Conservation (phyloP, 192 early-diverging fungal genomes). For the Spinellus fusiger region DNA sequence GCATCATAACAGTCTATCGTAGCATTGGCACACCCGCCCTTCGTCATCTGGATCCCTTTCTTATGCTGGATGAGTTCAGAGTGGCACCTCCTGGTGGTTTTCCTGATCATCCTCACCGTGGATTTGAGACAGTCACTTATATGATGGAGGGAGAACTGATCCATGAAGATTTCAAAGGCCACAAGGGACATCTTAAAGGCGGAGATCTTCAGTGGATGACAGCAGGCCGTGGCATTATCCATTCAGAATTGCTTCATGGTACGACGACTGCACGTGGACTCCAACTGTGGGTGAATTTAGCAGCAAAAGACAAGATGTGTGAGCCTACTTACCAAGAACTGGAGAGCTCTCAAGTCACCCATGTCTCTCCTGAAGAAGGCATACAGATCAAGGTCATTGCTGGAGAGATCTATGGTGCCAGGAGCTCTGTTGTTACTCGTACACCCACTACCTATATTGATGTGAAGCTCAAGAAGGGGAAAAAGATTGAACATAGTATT, state of each 20-base stretch:
- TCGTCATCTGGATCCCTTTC: slow-evolving; percentile 81
- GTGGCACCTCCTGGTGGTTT: slow-evolving; percentile 42
- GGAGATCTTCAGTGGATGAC: slow-evolving; percentile 73
- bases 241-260: slow-evolving; percentile 64
- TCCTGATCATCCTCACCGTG: slow-evolving; percentile 71
- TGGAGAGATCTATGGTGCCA: slow-evolving; percentile 67
- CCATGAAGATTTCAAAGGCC: slow-evolving; percentile 74
- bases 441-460: slow-evolving; percentile 81
- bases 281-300: slow-evolving; percentile 77
- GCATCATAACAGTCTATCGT: slow-evolving; percentile 72
- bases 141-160: slow-evolving; percentile 58
- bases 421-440: slow-evolving; percentile 64
- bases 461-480: slow-evolving; percentile 54
- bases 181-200: slow-evolving; percentile 60
- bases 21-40: slow-evolving; percentile 60
- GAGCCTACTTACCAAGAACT: slow-evolving; percentile 71
- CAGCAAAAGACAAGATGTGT: slow-evolving; percentile 64
- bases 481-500: slow-evolving; percentile 47
- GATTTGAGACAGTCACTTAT: slow-evolving; percentile 78
- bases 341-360: slow-evolving; percentile 55
- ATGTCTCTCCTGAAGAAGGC: slow-evolving; percentile 45
- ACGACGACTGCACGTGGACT: slow-evolving; percentile 38
- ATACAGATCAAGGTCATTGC: slow-evolving; percentile 79
- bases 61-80: slow-evolving; percentile 74
- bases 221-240: slow-evolving; percentile 46